These are phyloP conservation scores for Colletotrichum sp. DNA, from an alignment of 2,329 filamentous ascomycete species.

Conservation along the genomic window DNA sequence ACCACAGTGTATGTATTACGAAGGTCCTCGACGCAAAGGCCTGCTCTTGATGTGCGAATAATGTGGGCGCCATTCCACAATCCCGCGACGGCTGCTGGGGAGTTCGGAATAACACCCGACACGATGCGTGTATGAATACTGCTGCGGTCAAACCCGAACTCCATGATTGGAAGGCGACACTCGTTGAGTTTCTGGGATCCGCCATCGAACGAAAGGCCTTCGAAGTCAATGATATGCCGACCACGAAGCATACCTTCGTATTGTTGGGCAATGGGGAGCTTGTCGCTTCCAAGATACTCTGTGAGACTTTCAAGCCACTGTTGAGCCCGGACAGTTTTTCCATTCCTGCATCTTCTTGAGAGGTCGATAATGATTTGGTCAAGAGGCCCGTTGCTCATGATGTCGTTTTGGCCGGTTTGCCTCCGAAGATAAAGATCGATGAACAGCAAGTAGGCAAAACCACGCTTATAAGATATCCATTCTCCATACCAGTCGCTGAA, in stretches of 20 bases:
- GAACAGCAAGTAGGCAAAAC: background rate
- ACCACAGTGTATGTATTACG: background rate
- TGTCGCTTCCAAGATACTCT: background rate
- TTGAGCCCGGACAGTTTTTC: background rate
- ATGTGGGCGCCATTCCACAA: background rate
- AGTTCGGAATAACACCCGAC: background rate
- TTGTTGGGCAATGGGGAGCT: background rate
- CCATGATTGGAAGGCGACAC: background rate
- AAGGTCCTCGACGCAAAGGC: background rate
- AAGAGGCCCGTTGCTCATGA: background rate
- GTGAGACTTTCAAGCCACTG: background rate
- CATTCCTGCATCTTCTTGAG: background rate
- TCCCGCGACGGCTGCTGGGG: background rate
- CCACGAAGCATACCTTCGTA: slow-evolving; percentile 1
- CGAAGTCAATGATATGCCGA: background rate
- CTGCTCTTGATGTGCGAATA: background rate
- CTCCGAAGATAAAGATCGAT: background rate
- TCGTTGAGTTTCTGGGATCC: background rate
- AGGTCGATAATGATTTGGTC: background rate
- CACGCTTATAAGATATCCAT: slow-evolving; percentile 15
- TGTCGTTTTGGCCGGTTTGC: background rate
- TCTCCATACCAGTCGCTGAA: slow-evolving; percentile 20
- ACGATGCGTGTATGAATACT: background rate
- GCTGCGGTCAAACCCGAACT: background rate
- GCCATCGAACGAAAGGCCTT: background rate